Base-by-base conservation (phyloP, 495 filamentous ascomycete genomes). In the Aspergillus avenaceus region DNA sequence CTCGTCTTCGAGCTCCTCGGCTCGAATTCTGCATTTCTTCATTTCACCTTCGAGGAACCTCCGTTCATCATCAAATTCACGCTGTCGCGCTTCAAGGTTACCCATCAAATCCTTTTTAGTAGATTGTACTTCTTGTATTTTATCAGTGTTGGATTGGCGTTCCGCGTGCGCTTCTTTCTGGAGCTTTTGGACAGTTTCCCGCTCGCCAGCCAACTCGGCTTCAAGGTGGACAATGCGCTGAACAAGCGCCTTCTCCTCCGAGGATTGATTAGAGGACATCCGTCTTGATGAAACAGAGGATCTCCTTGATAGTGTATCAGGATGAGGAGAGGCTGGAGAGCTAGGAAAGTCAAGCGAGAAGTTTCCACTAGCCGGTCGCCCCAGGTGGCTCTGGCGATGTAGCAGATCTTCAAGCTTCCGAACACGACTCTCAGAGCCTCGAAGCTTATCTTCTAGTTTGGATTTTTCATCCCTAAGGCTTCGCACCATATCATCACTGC, bases 101-200 rank as follows among this genome's bases (percentile, higher is more conserved):
- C 87, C 86, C 63, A 99, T 82, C 1, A 99, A 80, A 59, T 99
- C 93, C 60, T 88, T 83, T 66, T 99, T 99, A 0, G 88, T 99
- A 3, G 88, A 91, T 52, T 89, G 85, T 11, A 78, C 87, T 62
- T 96, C 90, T 53, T 92, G 84, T 36, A 90, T 80, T 51, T 84
- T 84, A 38, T 81, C 76, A 5, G 73, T 76, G 53, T 82, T 84
- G 25, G 88, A 81, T 31, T 85, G 75, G 23, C 82, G 77, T 58
- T 87, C 81, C 3, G 80, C 72, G 16, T 85, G 80, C 8, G 85
- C 79, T 58, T 88, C 81, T 47, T 78, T 79, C 49, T 84, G 78
- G 18, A 86, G 65, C 16, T 65, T 60, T 34, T 76, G 73, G 9
- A 79, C 70, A 2, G 63, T 66, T 32, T 88, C 84, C 42, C 80